A percentile compares a stretch with the other conserved stretches of the same genome.
These are phyloP conservation scores for Fusarium subglutinans DNA, from an alignment of 2,329 filamentous ascomycete genomes.

Conservation along the genomic window DNA sequence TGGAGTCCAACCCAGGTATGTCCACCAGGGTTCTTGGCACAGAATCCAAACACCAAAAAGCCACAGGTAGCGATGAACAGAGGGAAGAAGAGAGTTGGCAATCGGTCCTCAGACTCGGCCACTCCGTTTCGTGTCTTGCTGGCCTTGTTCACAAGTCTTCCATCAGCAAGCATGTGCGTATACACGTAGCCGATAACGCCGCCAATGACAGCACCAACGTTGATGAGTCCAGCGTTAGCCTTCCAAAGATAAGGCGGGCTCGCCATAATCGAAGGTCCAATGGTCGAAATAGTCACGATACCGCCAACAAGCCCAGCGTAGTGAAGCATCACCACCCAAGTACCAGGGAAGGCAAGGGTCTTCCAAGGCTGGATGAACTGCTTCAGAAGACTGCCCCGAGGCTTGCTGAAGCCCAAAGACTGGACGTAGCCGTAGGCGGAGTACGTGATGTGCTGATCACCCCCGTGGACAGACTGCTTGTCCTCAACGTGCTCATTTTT, in stretches of 20 bases:
- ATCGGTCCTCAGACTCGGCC: conserved; percentile 47
- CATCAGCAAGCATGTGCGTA: conserved; percentile 41
- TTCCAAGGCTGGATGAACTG: conserved; percentile 22
- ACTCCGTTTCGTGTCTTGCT: conserved; percentile 39
- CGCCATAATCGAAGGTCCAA: conserved; percentile 46
- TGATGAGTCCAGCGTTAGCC: conserved; percentile 46
- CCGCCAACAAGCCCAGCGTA: conserved; percentile 50
- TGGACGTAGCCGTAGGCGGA: conserved; percentile 5
- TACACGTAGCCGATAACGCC: conserved; percentile 42
- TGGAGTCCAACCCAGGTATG: conserved; percentile 49
- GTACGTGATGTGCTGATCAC: not conserved
- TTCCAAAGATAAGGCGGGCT: conserved; percentile 49
- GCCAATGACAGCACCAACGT: conserved; percentile 47
- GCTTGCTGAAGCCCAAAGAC: conserved; percentile 17
- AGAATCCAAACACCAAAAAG: conserved; percentile 50
- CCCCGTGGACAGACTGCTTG: not conserved
- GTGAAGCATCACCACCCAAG: conserved; percentile 50
- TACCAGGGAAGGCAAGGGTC: conserved; percentile 42
- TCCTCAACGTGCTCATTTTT: conserved; percentile 18
- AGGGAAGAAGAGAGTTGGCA: conserved; percentile 45
- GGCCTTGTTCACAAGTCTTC: conserved; percentile 2
- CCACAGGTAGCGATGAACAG: conserved; percentile 46
- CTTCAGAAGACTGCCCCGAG: conserved; percentile 3
- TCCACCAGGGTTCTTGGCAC: conserved; percentile 44
- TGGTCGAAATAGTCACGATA: conserved; percentile 47